Percentiles rank a stretch among this genome's conserved stretches.
Conservation (phyloP, 441 rosid genomes). For the Cnidoscolus chayamansa region DNA sequence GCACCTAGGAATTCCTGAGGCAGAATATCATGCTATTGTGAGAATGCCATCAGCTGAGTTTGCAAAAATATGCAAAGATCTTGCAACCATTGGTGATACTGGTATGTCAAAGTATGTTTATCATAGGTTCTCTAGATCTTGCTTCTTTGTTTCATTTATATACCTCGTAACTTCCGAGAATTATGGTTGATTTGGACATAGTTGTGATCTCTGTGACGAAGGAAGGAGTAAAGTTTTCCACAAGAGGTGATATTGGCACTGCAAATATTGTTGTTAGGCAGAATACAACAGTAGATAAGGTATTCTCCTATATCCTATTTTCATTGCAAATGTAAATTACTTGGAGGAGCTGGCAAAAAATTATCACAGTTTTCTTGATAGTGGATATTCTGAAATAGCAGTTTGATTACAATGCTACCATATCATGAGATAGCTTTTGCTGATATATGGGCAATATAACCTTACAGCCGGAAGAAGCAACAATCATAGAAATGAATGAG, state of each 20-base stretch:
- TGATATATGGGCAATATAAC: conserved; percentile 9
- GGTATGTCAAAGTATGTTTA: conserved; percentile 35
- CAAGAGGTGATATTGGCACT: conserved; percentile 91
- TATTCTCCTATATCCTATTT: conserved; percentile 16
- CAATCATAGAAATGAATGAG: conserved; percentile 77
- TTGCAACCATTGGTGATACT: conserved; percentile 87
- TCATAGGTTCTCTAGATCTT: not conserved
- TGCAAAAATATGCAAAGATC: conserved; percentile 87
- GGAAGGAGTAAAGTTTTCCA: conserved; percentile 94
- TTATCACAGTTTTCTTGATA: not conserved
- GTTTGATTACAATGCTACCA: not conserved
- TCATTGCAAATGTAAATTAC: not conserved
- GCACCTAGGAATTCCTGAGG: conserved; percentile 96
- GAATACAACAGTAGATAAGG: conserved; percentile 91
- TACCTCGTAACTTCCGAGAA: not conserved
- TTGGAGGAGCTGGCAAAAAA: not conserved
- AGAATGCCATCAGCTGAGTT: conserved; percentile 88
- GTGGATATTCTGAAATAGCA: not conserved
- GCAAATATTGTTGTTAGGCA: conserved; percentile 88
- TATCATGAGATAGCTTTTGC: not conserved
- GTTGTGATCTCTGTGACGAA: conserved; percentile 89
- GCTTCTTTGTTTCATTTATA: not conserved
- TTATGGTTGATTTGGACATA: conserved; percentile 26
- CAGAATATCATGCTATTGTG: conserved; percentile 91
- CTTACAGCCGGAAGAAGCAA: conserved; percentile 89